A percentile compares a stretch with the other conserved stretches of the same genome.
These are phyloP conservation scores for Fusarium fracticaudum DNA, from an alignment of 2,329 filamentous ascomycete species.

Conservation along the genomic window DNA sequence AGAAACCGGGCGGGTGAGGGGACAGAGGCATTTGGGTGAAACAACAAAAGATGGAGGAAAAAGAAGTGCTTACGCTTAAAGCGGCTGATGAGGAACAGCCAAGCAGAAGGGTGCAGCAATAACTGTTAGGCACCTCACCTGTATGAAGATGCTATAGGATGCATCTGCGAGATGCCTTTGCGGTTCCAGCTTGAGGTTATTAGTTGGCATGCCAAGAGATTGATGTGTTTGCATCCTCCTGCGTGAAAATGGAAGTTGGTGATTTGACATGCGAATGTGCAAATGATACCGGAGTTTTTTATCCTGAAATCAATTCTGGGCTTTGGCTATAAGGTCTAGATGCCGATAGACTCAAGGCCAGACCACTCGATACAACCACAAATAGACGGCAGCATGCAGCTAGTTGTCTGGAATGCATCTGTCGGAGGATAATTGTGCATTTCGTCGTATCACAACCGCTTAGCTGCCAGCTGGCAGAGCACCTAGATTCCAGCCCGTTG, in stretches of 20 bases:
- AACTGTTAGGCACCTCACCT: background rate
- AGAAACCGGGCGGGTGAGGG: slow-evolving; percentile 24
- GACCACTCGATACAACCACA: slow-evolving; percentile 11
- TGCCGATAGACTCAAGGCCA: slow-evolving; percentile 18
- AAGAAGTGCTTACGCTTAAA: slow-evolving; percentile 15
- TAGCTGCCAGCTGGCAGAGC: background rate
- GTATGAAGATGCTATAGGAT: background rate
- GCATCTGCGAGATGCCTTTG: background rate
- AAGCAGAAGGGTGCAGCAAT: background rate
- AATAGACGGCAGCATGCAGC: slow-evolving; percentile 19
- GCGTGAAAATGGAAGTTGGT: background rate
- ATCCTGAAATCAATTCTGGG: background rate
- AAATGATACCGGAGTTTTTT: background rate
- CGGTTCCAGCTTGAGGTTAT: slow-evolving; percentile 1
- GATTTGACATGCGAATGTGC: background rate
- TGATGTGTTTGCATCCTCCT: slow-evolving; percentile 1
- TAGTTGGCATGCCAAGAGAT: background rate
- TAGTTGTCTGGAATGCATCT: background rate
- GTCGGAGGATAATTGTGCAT: slow-evolving; percentile 1
- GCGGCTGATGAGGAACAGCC: slow-evolving; percentile 11
- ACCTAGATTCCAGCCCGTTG: background rate
- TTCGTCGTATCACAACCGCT: slow-evolving; percentile 3
- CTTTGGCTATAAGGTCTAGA: slow-evolving; percentile 19
- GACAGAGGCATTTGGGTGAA: slow-evolving; percentile 9
- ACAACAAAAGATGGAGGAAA: slow-evolving; percentile 7